These are phyloP conservation scores for Sporothrix pseudoabietina DNA, from an alignment of 2,329 filamentous ascomycete genomes.

Conservation along the genomic window DNA sequence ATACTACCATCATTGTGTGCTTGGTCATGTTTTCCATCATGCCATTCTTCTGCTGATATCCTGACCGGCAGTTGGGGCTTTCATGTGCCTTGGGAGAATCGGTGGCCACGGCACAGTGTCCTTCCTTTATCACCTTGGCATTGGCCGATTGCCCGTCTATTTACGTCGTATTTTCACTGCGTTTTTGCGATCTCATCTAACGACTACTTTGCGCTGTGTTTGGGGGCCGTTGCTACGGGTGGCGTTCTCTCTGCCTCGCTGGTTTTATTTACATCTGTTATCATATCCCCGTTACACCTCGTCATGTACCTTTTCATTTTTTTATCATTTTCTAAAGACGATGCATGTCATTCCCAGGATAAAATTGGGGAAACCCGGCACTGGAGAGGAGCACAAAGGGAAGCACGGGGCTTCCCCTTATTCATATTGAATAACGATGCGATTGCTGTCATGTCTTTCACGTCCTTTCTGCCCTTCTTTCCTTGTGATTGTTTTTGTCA, in stretches of 20 bases:
- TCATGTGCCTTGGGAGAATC: background rate
- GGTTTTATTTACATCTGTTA: background rate
- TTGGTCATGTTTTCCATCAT: background rate
- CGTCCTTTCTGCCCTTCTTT: background rate
- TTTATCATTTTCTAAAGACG: background rate
- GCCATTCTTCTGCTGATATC: constrained; percentile 1
- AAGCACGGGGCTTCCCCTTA: background rate
- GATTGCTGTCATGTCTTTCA: background rate
- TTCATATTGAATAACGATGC: background rate
- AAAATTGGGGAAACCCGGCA: background rate
- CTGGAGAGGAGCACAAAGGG: background rate
- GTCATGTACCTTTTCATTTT: background rate
- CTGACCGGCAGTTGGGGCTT: constrained; percentile 13
- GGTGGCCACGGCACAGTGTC: background rate
- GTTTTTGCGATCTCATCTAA: background rate
- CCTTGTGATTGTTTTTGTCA: background rate
- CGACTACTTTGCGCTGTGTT: constrained; percentile 12
- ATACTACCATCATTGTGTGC: constrained; percentile 20
- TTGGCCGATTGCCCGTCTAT: background rate
- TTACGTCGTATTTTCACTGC: constrained; percentile 2
- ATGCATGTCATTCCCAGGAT: constrained; percentile 7
- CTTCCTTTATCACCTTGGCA: background rate
- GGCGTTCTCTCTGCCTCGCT: background rate
- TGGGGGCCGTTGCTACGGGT: background rate
- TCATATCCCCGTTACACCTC: background rate